Percentiles rank a stretch among this genome's conserved stretches.
phyloP scores from a whole-genome alignment of 148 eudicot species.

The Agrostemma githago region DNA sequence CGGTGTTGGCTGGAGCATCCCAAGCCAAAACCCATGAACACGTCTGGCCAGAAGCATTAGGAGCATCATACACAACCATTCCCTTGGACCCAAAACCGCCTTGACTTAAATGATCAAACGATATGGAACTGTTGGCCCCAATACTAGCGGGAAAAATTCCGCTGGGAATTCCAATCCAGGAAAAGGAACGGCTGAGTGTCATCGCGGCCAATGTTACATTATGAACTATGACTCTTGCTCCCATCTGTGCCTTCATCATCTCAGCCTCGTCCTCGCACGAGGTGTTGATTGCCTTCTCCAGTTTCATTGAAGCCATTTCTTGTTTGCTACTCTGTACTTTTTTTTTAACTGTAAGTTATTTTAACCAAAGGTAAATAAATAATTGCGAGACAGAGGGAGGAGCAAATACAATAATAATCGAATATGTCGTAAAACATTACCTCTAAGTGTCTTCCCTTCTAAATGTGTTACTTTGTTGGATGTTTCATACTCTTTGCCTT shows the following conservation, averaged over 20 bases:
- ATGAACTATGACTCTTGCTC: not conserved
- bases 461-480: too few species aligned
- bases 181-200: not conserved
- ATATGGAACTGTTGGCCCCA: not conserved
- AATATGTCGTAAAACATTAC: too few species aligned
- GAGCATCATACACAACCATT: not conserved
- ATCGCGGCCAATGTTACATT: not conserved
- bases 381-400: too few species aligned
- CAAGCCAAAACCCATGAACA: conserved; percentile 1
- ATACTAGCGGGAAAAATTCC: not conserved
- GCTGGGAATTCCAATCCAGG: not conserved
- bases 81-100: not conserved
- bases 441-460: too few species aligned
- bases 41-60: not conserved
- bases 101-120: not conserved
- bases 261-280: too few species aligned
- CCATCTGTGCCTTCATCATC: not conserved
- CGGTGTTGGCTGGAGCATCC: not conserved
- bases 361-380: too few species aligned
- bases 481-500: too few species aligned
- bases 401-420: too few species aligned
- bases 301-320: not conserved
- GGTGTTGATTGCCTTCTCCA: not conserved
- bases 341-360: not conserved
- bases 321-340: too few species aligned